These are phyloP conservation scores for Glebionis coronaria DNA, from an alignment of 129 eudicot genomes.

Conservation along the genomic window DNA sequence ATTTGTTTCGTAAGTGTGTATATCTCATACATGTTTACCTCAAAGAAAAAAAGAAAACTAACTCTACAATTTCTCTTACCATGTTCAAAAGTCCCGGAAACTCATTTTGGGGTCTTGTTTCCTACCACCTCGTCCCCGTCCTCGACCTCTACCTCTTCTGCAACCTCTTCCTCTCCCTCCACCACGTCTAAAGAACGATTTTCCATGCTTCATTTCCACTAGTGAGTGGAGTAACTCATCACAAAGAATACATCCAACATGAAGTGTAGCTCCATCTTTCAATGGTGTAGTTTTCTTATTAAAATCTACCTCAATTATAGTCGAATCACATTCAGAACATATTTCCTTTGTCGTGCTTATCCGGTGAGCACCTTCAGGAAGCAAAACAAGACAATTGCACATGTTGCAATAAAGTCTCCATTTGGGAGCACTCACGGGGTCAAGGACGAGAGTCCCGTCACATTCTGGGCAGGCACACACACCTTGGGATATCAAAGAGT, in stretches of 20 bases:
- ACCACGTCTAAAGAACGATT: conserved; percentile 58
- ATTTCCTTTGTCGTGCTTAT: conserved; percentile 59
- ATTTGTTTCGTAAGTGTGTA: conserved; percentile 11
- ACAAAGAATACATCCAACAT: conserved; percentile 78
- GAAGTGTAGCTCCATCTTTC: conserved; percentile 43
- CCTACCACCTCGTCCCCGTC: conserved; percentile 25
- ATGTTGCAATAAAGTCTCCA: conserved; percentile 78
- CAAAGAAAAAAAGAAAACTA: background rate
- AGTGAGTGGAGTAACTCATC: conserved; percentile 82
- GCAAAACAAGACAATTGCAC: conserved; percentile 42
- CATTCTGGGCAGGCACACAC: conserved; percentile 95
- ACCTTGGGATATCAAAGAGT: conserved; percentile 78
- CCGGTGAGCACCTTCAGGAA: conserved; percentile 53
- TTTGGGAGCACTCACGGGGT: conserved; percentile 70
- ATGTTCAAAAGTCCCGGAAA: conserved; percentile 59
- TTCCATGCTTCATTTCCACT: conserved; percentile 85
- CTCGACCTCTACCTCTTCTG: conserved; percentile 18
- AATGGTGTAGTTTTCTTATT: conserved; percentile 87
- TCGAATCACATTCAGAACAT: conserved; percentile 69
- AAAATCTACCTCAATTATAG: conserved; percentile 73
- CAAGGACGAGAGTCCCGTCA: conserved; percentile 73
- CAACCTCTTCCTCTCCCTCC: conserved; percentile 19
- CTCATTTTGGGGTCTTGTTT: conserved; percentile 80
- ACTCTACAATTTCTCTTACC: background rate
- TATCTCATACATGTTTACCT: conserved; percentile 10